phyloP scores from a whole-genome alignment of 257 asterid genomes.

The Buddleja alternifolia region DNA sequence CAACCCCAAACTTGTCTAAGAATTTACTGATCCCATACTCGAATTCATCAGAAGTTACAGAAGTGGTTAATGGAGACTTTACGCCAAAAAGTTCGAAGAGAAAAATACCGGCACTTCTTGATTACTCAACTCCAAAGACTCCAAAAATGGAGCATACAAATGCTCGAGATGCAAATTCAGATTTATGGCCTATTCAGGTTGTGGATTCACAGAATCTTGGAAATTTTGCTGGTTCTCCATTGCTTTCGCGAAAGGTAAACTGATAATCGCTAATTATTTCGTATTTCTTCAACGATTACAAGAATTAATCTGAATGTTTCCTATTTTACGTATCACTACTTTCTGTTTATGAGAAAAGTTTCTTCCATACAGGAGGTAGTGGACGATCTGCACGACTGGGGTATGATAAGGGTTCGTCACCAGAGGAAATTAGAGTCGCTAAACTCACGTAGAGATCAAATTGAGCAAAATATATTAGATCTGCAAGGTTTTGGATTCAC shows the following conservation, averaged over 20 bases:
- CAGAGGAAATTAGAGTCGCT: constrained; percentile 32
- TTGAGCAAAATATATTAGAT: constrained; percentile 32
- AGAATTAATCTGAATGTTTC: constrained; percentile 8
- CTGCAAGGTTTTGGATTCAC: constrained; percentile 48
- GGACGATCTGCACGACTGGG: constrained; percentile 38
- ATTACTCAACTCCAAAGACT: constrained; percentile 24
- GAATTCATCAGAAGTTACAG: constrained; percentile 18
- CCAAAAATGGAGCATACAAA: constrained; percentile 24
- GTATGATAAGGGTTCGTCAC: constrained; percentile 5
- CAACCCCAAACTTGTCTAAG: constrained; percentile 10
- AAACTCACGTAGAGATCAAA: not conserved
- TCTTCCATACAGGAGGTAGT: constrained; percentile 41
- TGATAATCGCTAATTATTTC: not conserved
- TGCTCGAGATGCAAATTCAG: constrained; percentile 11
- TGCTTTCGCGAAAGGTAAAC: constrained; percentile 34
- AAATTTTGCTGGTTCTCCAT: constrained; percentile 8
- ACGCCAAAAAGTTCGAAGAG: constrained; percentile 17
- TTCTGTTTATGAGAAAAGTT: constrained; percentile 19
- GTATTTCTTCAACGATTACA: not conserved
- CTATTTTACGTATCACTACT: not conserved
- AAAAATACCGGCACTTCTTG: constrained; percentile 5
- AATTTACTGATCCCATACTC: constrained; percentile 18
- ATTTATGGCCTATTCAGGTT: constrained; percentile 1
- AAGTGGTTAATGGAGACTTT: constrained; percentile 5
- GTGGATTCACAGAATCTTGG: constrained; percentile 22